Evolutionary conservation across 495 filamentous ascomycete species (phyloP), one percentile per base, ranked within the genome.

Genomic region (Aspergillus panamensis): DNA sequence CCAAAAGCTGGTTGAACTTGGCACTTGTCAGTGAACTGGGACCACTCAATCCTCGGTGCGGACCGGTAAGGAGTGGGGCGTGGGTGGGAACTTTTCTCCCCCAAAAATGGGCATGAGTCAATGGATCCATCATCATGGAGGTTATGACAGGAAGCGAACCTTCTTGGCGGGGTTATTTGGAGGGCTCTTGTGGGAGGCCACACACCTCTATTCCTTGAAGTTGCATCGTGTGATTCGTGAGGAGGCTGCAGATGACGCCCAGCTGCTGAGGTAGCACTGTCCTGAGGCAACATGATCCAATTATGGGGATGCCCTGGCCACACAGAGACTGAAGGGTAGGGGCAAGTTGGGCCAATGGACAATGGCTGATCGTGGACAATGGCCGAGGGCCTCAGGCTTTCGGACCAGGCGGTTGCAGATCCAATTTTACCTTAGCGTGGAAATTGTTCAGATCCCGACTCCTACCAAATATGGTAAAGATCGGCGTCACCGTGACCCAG

Each of bases 31-130:
- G 42, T 8, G 42, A 9, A 54, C 50, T 44, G 60, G 60, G 32
- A 39, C 60, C 52, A 48, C 55, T 55, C 43, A 35, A 25, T 16
- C 45, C 47, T 55, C 60, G 60, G 60, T 59, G 60, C 60, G 60
- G 60, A 59, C 60, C 60, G 60, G 48, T 19, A 56, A 44, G 51
- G 55, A 50, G 55, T 48, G 25, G 14, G 45, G 14, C 1, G 25
- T 48, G n/a, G 47, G 58, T 12, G 35, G 35, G 14, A 39, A 55
- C 32, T 32, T 51, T 39, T 32, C 21, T 21, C 35, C 42, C n/a
- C n/a, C n/a, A 17, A 19, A 19, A 19, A 45, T 20, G 17, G 17
- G 16, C n/a, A 19, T 20, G 42, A 20, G 7, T 21, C 16, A 20
- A 45, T 19, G n/a, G n/a, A 20, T 21, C n/a, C n/a, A n/a, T n/a